Conservation (phyloP, 768 basidiomycete species). For the Xerocomellus chrysenteron region DNA sequence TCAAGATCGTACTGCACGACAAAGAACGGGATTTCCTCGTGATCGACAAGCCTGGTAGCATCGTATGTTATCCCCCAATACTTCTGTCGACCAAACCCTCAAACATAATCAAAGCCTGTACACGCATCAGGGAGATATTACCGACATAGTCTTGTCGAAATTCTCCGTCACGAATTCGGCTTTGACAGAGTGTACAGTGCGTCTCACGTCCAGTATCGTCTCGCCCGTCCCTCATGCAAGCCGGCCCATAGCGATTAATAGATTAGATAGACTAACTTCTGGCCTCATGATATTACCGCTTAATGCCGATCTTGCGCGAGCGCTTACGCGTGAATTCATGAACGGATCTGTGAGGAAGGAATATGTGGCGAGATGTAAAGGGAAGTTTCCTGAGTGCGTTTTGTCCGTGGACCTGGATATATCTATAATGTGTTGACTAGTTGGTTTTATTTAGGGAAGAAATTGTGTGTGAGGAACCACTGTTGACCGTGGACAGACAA, state of each 20-base stretch:
- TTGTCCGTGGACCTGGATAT: neutral
- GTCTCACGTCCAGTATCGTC: constrained; percentile 31
- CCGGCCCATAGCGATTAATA: constrained; percentile 74
- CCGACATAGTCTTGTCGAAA: constrained; percentile 84
- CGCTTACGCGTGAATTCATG: constrained; percentile 78
- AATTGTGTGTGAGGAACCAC: constrained; percentile 78
- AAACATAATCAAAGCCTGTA: constrained; percentile 58
- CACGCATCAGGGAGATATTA: constrained; percentile 91
- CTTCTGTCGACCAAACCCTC: neutral
- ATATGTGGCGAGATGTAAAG: constrained; percentile 86
- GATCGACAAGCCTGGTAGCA: constrained; percentile 95
- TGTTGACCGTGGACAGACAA: constrained; percentile 91
- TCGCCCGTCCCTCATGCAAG: neutral
- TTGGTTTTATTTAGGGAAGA: constrained; percentile 54
- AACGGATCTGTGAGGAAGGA: constrained; percentile 84
- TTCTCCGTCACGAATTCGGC: constrained; percentile 81
- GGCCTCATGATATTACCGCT: constrained; percentile 94
- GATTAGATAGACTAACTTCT: constrained; percentile 90
- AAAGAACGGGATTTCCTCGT: constrained; percentile 81
- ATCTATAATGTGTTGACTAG: neutral
- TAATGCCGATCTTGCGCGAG: constrained; percentile 62
- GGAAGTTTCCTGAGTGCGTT: constrained; percentile 84
- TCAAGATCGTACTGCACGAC: constrained; percentile 79
- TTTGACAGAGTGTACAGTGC: constrained; percentile 80
- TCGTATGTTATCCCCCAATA: constrained; percentile 59